A percentile compares a stretch with the other conserved stretches of the same genome.
Conservation (phyloP, 139 green algal genomes). For the Micractinium sp. region DNA sequence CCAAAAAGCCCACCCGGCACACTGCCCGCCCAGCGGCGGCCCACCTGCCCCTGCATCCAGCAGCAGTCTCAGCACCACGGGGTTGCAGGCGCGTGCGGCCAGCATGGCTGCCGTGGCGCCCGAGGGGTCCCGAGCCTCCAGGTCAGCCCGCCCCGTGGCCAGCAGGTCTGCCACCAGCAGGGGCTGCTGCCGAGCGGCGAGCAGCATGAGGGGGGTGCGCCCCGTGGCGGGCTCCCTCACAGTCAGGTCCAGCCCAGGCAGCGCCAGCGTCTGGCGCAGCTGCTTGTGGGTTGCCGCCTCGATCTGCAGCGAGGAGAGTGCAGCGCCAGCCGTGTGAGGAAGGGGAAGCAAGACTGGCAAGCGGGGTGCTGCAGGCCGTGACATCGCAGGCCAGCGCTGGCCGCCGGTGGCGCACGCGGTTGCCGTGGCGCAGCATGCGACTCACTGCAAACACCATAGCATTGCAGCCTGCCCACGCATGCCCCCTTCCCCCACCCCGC, state of each 20-base stretch:
- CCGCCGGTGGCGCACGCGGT: background rate
- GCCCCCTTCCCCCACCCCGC: background rate
- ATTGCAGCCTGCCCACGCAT: background rate
- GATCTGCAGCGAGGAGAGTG: background rate
- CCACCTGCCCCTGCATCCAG: conserved; percentile 15
- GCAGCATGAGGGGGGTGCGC: background rate
- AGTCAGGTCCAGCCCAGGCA: conserved; percentile 1
- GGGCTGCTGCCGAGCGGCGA: background rate
- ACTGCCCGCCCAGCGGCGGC: background rate
- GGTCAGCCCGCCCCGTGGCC: background rate
- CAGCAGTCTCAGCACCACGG: background rate
- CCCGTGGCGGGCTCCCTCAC: background rate
- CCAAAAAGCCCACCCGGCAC: background rate
- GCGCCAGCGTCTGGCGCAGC: conserved; percentile 14
- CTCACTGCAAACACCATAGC: background rate
- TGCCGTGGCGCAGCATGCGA: background rate
- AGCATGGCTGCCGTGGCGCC: conserved; percentile 6
- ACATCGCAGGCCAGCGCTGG: background rate
- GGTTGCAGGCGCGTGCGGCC: background rate
- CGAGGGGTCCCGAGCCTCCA: background rate
- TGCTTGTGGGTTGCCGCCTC: background rate
- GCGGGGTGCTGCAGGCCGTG: background rate
- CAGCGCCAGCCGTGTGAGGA: background rate
- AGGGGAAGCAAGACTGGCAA: background rate
- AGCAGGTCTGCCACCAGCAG: background rate